Conservation (phyloP, 768 basidiomycete species). For the Russula emetica region DNA sequence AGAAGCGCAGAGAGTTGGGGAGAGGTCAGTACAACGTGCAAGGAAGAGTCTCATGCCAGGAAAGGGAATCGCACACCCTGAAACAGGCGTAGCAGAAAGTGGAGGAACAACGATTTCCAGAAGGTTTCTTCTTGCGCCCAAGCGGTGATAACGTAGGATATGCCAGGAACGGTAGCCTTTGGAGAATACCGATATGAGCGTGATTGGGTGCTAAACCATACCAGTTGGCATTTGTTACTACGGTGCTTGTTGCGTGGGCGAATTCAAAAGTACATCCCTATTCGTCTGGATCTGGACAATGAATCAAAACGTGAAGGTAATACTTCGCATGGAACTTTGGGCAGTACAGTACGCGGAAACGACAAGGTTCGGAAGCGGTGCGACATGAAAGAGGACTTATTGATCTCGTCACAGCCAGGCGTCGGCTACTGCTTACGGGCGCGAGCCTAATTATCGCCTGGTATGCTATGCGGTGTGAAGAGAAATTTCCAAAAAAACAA, state of each 20-base stretch:
- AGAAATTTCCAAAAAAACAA: conserved; percentile 3
- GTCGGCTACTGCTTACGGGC: not conserved
- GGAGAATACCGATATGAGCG: conserved; percentile 21
- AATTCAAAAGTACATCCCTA: not conserved
- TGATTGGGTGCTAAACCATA: conserved; percentile 18
- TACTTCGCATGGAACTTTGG: not conserved
- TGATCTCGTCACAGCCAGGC: not conserved
- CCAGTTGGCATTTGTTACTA: conserved; percentile 1
- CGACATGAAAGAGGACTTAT: conserved; percentile 1
- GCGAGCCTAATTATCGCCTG: not conserved
- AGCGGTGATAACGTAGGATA: conserved; percentile 21
- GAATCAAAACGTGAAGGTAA: not conserved
- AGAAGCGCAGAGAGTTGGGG: conserved; percentile 2
- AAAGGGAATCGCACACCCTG: conserved; percentile 4
- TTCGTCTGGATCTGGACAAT: not conserved
- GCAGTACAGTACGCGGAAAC: conserved; percentile 17
- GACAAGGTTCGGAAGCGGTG: conserved; percentile 25
- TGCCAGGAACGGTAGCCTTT: conserved; percentile 16
- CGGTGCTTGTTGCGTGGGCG: not conserved
- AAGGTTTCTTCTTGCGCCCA: conserved; percentile 2
- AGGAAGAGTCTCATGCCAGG: conserved; percentile 9
- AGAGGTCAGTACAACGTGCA: conserved; percentile 22
- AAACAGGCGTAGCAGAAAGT: not conserved
- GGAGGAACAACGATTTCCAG: conserved; percentile 18
- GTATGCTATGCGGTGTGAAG: not conserved